Base-by-base conservation (phyloP, 495 filamentous ascomycete genomes). In the Talaromyces ruber region DNA sequence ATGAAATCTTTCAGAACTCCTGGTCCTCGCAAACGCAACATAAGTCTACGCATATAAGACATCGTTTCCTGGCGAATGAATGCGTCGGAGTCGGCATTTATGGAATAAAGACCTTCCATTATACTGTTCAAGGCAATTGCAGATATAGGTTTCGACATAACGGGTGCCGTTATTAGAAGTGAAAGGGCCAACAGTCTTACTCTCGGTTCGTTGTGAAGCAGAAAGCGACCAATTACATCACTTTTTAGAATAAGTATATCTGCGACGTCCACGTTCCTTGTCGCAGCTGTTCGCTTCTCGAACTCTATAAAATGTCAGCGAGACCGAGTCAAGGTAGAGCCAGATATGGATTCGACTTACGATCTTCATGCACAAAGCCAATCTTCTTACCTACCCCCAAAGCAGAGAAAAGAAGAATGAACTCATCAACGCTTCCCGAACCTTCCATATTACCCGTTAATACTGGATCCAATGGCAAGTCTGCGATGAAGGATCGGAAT, bases 51-150 rank as follows among this genome's bases (percentile, higher is more conserved):
- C 14, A 86, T 83, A 56, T 86, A 71, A 34, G 84, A 82, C 58
- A 93, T 75, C 2, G 92, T 76, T 63, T 94, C 90, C 43, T 91
- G 86, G 57, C 93, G 83, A 62, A 89, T 82, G 64, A 92, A 88
- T 7, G 93, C 84, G 66, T 96, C 90, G n/a, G 88, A 85, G 63
- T 96, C 92, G 4, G 87, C 82, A 72, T 92, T 86, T 57, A 95
- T 84, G 2, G 84, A 79, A 3, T 83, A 78, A 0, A 97, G 73
- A 37, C 86, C 81, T 45, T 69, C 74, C 43, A 82, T 73, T 25
- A 96, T 79, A 2, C 85, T 78, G n/a, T 65, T 64, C 2, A 92
- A 79, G 0, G 86, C 80, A 47, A 70, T 74, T 3, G 74, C 53
- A 0, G 86, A 83, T 18, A 93, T 83, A 8, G 91, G 89, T 28